Conservation (phyloP, 148 eudicot species). For the Rhododendron vialii region DNA sequence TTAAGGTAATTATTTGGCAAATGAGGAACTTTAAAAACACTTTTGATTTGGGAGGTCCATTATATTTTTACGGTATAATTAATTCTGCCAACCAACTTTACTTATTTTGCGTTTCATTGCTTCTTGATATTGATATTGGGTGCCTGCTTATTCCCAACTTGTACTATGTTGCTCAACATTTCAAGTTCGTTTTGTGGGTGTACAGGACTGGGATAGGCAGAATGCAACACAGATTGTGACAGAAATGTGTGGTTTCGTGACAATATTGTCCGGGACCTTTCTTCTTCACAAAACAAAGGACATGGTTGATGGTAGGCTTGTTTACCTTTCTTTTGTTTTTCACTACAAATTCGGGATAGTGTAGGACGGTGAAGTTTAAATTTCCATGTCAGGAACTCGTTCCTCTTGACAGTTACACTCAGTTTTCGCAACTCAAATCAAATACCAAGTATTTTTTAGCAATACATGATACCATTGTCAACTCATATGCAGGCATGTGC, state of each 20-base stretch:
- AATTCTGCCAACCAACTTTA: background rate
- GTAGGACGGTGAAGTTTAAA: background rate
- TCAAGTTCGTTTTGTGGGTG: background rate
- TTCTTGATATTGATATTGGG: background rate
- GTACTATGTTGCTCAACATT: background rate
- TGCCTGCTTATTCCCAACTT: background rate
- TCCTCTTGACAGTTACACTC: background rate
- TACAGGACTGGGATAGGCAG: conserved; percentile 88
- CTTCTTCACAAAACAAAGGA: conserved; percentile 93
- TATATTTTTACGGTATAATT: background rate
- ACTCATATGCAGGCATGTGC: conserved; percentile 29
- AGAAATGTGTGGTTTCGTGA: conserved; percentile 89
- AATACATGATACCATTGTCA: background rate
- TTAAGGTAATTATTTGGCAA: conserved; percentile 34
- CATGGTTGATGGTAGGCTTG: conserved; percentile 49
- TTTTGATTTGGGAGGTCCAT: background rate
- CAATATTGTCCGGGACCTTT: conserved; percentile 81
- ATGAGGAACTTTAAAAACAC: background rate
- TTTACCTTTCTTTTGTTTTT: background rate
- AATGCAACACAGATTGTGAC: conserved; percentile 77
- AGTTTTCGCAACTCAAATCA: background rate
- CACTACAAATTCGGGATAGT: background rate
- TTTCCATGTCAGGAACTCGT: background rate
- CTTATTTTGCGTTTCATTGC: background rate
- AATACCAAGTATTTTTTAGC: background rate